Evolutionary conservation across 2,329 filamentous ascomycete genomes (phyloP).

Genomic region (Didymosphaeria variabile): DNA sequence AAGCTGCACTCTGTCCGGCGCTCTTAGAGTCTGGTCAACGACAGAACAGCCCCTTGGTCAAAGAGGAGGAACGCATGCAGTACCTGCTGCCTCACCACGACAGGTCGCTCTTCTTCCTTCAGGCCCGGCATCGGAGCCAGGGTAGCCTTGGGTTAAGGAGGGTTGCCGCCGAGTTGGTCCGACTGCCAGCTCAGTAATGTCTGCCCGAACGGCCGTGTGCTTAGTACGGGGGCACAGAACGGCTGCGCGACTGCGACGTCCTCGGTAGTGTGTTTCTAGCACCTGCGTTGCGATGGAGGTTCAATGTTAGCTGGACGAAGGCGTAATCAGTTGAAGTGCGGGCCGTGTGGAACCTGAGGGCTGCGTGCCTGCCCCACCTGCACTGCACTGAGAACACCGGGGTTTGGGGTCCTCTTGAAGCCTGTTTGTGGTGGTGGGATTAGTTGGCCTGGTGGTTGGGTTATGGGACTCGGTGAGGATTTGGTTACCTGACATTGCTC

Average conservation of each 20-base stretch:
- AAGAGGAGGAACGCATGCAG: background rate
- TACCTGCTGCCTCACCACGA: slow-evolving; percentile 1
- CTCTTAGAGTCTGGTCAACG: slow-evolving; percentile 5
- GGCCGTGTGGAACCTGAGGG: slow-evolving; percentile 11
- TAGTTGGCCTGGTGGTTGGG: background rate
- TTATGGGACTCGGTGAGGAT: background rate
- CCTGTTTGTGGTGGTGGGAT: slow-evolving; percentile 1
- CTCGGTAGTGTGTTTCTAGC: slow-evolving; percentile 4
- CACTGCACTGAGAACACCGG: background rate
- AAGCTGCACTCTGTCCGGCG: slow-evolving; percentile 11
- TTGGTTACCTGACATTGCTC: background rate
- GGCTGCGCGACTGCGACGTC: background rate
- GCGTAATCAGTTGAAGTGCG: background rate
- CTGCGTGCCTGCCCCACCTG: slow-evolving; percentile 9
- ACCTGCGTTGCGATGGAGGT: slow-evolving; percentile 2
- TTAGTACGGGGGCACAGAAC: background rate
- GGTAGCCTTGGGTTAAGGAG: background rate
- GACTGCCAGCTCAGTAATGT: background rate
- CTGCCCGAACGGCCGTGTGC: background rate
- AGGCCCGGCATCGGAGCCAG: background rate
- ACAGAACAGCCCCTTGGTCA: slow-evolving; percentile 9
- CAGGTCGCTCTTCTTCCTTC: background rate
- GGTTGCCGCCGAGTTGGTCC: slow-evolving; percentile 6
- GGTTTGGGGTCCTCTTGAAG: slow-evolving; percentile 3
- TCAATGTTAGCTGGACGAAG: slow-evolving; percentile 1